A percentile compares a stretch with the other conserved stretches of the same genome.
These are phyloP conservation scores for Danielozyma ontarioensis DNA, from an alignment of 805 yeast genomes.

Conservation along the genomic window DNA sequence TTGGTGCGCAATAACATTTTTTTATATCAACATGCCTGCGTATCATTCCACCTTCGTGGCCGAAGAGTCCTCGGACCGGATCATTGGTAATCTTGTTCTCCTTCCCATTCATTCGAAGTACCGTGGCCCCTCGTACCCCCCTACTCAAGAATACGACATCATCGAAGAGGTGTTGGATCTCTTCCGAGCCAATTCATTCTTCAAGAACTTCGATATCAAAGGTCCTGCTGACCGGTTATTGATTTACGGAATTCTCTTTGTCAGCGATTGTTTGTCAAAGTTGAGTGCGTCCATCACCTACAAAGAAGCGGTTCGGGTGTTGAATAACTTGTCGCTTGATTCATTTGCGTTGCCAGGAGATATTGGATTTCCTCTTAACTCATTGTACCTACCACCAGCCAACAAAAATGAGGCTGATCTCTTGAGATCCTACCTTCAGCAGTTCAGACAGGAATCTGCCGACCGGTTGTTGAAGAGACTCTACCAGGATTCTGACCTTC, in stretches of 20 bases:
- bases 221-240: constrained; percentile 91
- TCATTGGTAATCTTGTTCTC: constrained; percentile 76
- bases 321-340: constrained; percentile 84
- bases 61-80: constrained; percentile 53
- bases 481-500: constrained; percentile 56
- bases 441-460: constrained; percentile 92
- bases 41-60: constrained; percentile 75
- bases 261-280: constrained; percentile 76
- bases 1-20: no score
- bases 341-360: constrained; percentile 93
- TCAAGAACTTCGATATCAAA: constrained; percentile 94
- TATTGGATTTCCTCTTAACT: constrained; percentile 86
- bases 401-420: constrained; percentile 74
- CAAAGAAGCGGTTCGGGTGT: constrained; percentile 58
- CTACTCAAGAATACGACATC: constrained; percentile 74
- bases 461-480: constrained; percentile 71
- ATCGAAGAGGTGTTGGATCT: constrained; percentile 87
- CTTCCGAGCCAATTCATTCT: constrained; percentile 93
- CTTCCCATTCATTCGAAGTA: constrained; percentile 78
- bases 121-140: constrained; percentile 86
- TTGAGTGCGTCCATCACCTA: constrained; percentile 45
- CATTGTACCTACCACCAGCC: constrained; percentile 67
- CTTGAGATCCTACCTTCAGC: constrained; percentile 76
- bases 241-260: constrained; percentile 87
- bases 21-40: constrained; percentile 43